These are phyloP conservation scores for Cephaloascus albidus DNA, from an alignment of 805 yeast species.

Conservation along the genomic window DNA sequence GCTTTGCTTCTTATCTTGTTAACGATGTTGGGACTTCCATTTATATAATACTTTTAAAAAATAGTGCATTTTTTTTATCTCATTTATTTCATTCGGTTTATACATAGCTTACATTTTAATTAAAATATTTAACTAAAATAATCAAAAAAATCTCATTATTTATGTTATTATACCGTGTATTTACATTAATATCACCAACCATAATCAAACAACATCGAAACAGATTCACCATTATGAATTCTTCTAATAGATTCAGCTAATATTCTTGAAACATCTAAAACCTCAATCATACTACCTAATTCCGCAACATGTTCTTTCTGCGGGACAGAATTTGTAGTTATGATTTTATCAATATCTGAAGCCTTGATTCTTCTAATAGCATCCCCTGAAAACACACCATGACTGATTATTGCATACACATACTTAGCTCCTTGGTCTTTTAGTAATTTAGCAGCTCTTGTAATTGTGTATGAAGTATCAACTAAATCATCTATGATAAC, in stretches of 20 bases:
- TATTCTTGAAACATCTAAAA: conserved; percentile 78
- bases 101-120: neutral
- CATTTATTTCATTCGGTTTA: neutral
- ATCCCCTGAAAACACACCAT: conserved; percentile 89
- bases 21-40: neutral
- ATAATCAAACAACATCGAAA: conserved; percentile 86
- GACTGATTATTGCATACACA: conserved; percentile 85
- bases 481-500: conserved; percentile 90
- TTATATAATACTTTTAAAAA: neutral
- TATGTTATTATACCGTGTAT: neutral
- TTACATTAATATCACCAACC: conserved; percentile 35
- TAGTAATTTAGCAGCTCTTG: conserved; percentile 83
- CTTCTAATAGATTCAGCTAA: conserved; percentile 94
- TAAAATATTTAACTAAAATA: too few relatives aligned
- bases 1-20: neutral
- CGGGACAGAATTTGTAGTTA: conserved; percentile 89
- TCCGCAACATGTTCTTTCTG: conserved; percentile 49
- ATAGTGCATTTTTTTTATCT: neutral
- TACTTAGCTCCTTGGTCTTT: conserved; percentile 89
- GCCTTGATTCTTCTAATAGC: conserved; percentile 64
- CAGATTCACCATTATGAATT: conserved; percentile 95
- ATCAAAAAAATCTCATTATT: too few relatives aligned
- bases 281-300: conserved; percentile 57
- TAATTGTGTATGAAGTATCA: conserved; percentile 87
- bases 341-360: conserved; percentile 70